Evolutionary conservation across 768 basidiomycete species (phyloP).

Genomic region (Leucocoprinus sp.): DNA sequence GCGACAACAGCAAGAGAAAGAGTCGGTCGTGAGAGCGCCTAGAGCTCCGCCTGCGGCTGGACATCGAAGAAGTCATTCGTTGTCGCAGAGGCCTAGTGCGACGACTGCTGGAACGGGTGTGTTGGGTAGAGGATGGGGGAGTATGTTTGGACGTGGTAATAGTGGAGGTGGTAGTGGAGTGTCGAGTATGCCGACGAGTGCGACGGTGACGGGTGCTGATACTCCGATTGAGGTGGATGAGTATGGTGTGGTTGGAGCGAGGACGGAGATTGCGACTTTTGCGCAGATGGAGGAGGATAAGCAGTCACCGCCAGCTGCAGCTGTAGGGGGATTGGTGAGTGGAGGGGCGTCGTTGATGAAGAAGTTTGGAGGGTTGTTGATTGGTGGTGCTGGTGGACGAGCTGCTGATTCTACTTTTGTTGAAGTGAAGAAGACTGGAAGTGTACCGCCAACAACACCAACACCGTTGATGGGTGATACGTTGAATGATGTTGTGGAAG

Average conservation of each 20-base stretch:
- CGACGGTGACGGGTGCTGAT: no score
- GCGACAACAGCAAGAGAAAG: conserved; percentile 14
- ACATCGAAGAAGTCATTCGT: conserved; percentile 76
- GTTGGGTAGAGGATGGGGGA: conserved; percentile 46
- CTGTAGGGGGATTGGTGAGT: conserved; percentile 23
- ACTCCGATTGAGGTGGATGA: conserved; percentile 26
- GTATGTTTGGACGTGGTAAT: conserved; percentile 65
- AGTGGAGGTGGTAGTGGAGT: no score
- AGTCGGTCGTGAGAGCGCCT: conserved; percentile 53
- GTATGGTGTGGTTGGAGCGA: conserved; percentile 35
- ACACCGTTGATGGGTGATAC: neutral
- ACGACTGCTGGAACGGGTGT: conserved; percentile 9
- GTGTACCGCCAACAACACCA: no score
- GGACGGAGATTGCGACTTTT: conserved; percentile 56
- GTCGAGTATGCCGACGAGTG: no score
- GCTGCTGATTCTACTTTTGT: neutral
- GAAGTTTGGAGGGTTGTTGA: conserved; percentile 67
- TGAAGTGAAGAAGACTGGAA: conserved; percentile 39
- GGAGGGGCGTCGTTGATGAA: conserved; percentile 68
- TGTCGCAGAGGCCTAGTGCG: conserved; percentile 61
- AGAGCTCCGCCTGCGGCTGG: conserved; percentile 48
- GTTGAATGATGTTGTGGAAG: conserved; percentile 21
- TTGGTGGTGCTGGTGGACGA: conserved; percentile 31
- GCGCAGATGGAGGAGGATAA: conserved; percentile 26
- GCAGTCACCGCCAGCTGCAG: conserved; percentile 17